Percentiles rank a stretch among this genome's conserved stretches.
These are phyloP conservation scores for Hygrocybe coccinea DNA, from an alignment of 768 basidiomycete genomes.

Conservation along the genomic window DNA sequence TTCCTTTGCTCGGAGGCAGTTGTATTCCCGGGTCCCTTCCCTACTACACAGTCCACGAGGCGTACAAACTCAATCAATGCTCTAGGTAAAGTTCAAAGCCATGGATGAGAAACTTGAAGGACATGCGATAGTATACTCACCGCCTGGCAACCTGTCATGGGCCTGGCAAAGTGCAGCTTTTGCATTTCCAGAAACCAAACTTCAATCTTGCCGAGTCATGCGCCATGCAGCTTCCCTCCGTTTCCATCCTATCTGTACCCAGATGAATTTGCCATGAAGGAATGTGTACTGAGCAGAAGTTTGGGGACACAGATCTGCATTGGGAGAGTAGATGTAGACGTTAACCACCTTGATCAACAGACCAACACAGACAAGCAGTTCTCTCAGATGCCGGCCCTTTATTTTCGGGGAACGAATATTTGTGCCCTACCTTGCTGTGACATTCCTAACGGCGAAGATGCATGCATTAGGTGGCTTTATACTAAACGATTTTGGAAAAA, in stretches of 20 bases:
- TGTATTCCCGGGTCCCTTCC: not conserved
- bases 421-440: too few relatives aligned
- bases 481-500: too few relatives aligned
- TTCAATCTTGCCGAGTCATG: constrained; percentile 50
- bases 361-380: too few relatives aligned
- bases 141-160: constrained; percentile 76
- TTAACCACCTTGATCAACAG: too few relatives aligned
- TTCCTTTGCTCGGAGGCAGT: too few relatives aligned
- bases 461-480: too few relatives aligned
- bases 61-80: not conserved
- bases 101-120: too few relatives aligned
- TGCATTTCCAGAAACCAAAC: too few relatives aligned
- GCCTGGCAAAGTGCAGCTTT: constrained; percentile 41
- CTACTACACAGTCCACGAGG: constrained; percentile 2
- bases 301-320: constrained; percentile 70
- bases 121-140: constrained; percentile 36
- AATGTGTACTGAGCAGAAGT: not conserved
- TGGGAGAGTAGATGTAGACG: constrained; percentile 70
- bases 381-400: too few relatives aligned
- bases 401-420: too few relatives aligned
- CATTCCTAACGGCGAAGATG: too few relatives aligned
- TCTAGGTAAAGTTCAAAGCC: too few relatives aligned
- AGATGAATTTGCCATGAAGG: not conserved
- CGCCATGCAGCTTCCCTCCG: constrained; percentile 73
- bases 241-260: constrained; percentile 57